Base-by-base conservation (phyloP, 306 rosid genomes). In the Cucumis melo region DNA sequence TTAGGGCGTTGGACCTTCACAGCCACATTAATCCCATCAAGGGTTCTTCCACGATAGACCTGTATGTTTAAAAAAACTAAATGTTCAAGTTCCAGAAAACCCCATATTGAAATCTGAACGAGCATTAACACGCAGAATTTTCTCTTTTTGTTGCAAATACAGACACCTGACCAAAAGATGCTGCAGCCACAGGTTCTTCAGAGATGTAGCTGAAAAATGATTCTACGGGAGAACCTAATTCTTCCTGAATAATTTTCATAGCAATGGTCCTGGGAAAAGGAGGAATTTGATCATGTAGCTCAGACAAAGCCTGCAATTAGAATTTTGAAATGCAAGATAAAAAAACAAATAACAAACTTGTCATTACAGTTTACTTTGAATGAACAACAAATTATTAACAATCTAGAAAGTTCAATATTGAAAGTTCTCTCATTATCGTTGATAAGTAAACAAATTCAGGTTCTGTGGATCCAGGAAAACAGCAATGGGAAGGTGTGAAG, bases 131-230 rank as follows among this genome's bases (percentile, higher is more conserved):
- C 23, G 34, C 8, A 16, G 15, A 23, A 7, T 24, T 71, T 42
- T 67, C n/a, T 41, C 6, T 67, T 29, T 46, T 19, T 7, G 36
- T 32, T 32, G 36, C 58, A 48, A 71, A 48, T 24, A 24, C 75
- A 77, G 76, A 81, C 86, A 91, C 98, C 97, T 91, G 97, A 83
- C 97, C 98, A 83, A 93, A 93, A 78, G 98, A 93, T 80, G 98
- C 98, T 13, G 98, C 97, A 73, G 97, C 98, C 68, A 87, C 81
- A 79, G 97, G 96, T 79, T 93, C 91, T 79, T 87, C 86, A 11
- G 98, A 88, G 78, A 93, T 90, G 90, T 85, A 86, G 81, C 91
- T 80, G 81, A 88, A 93, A 65, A 86, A 75, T 77, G 96, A 88
- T 79, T 90, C 91, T 67, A 85, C 73, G 41, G 97, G 87, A 77